Base-by-base conservation (phyloP, 345 rosid species). In the Bruguiera gymnorhiza region DNA sequence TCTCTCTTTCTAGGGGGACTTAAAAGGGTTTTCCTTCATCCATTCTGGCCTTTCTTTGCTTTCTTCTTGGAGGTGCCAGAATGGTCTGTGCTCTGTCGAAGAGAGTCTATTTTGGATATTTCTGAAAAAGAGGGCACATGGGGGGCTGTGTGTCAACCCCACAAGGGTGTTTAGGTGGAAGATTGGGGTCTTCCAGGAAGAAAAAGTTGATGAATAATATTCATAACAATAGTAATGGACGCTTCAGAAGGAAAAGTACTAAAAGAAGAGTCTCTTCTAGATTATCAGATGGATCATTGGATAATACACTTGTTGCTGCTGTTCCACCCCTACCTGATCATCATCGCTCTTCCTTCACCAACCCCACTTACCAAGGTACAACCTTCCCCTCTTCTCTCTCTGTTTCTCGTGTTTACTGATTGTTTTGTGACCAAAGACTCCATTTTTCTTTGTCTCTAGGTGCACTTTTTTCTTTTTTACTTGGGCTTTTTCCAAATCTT, bases 141-240 rank as follows among this genome's bases (percentile, higher is more conserved):
- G 98, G 98, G 68, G 81, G 83, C 55, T 93, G 98, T 74, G 92
- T 83, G 63, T 93, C 98, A 30, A 78, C 83, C 63, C 96, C 96
- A 8, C 77, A 77, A 70, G 82, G 84, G 62, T 91, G 98, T 76
- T 87, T 78, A 13, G 87, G 94, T 69, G 84, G 85, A 2, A 82
- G 87, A 75, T 77, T 85, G 61, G 85, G 79, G 75, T 77, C 86
- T 75, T 80, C 88, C 29, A 83, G 76, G 80, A 82, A 65, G 83
- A 84, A 76, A 75, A 43, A 0, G 50, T 11, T 11, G 50, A 43
- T 13, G 50, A 43, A 43, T 11, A 43, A 43, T 43, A 11, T 13
- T 43, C 50, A 43, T 43, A 43, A 43, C 16, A 43, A 43, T 43
- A 43, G 19, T 13, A 43, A 43, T 43, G 71, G 61, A 53, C 81